Conservation (phyloP, 495 filamentous ascomycete species). For the Amniculicola lignicola region DNA sequence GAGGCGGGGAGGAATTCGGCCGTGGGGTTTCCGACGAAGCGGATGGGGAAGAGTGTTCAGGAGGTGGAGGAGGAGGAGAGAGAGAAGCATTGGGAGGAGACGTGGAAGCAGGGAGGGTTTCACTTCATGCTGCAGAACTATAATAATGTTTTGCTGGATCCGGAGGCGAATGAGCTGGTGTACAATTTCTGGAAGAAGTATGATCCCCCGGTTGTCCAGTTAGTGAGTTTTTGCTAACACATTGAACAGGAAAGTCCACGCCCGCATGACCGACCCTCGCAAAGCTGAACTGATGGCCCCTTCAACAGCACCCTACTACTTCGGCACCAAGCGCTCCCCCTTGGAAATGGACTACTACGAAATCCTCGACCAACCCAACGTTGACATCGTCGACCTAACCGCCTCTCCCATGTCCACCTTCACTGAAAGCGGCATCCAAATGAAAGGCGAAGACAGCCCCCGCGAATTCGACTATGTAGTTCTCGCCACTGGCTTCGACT, state of each 20-base stretch:
- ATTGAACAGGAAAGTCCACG: constrained; percentile 9
- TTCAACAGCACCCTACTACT: constrained; percentile 19
- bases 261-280: constrained; percentile 19
- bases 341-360: constrained; percentile 34
- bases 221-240: too few relatives aligned
- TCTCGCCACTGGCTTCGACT: constrained; percentile 31
- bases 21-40: constrained; percentile 2
- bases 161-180: constrained; percentile 21
- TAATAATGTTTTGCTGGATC: constrained; percentile 14
- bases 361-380: constrained; percentile 12
- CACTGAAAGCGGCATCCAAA: constrained; percentile 18
- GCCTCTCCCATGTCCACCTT: constrained; percentile 11
- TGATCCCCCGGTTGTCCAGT: too few relatives aligned
- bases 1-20: constrained; percentile 1
- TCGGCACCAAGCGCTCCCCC: constrained; percentile 25
- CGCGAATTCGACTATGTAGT: constrained; percentile 28
- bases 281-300: constrained; percentile 27
- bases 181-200: constrained; percentile 31
- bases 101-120: constrained; percentile 20
- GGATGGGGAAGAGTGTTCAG: not conserved
- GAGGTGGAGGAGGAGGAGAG: constrained; percentile 23
- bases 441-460: not conserved
- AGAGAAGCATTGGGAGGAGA: constrained; percentile 9
- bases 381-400: constrained; percentile 24
- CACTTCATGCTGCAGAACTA: constrained; percentile 19